Base-by-base conservation (phyloP, 352 stramenopile species). In the Phytophthora kernoviae region DNA sequence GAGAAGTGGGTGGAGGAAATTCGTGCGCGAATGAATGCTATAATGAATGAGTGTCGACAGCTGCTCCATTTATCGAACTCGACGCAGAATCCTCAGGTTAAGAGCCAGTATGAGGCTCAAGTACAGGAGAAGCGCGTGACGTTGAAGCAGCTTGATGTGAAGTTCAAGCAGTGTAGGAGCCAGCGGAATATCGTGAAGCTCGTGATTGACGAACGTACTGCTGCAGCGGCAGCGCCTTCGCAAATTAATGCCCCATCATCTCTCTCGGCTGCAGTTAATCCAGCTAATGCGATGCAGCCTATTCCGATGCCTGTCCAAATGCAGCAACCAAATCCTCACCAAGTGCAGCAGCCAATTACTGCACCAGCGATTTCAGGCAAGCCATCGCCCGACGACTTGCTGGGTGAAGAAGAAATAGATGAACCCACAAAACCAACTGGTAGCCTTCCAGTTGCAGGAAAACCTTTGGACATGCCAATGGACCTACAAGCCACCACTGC, bases 1-100 rank as follows among this genome's bases (percentile, higher is more conserved):
- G 84, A 95, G 53, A 82, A 70, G n/a, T 89, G 82, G 61, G 84
- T 84, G 4, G 84, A 93, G 58, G 77, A 91, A 45, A 84, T 93
- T 30, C 83, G 80, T 34, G 81, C 72, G 18, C 82, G 90, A 46
- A 87, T 95, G 57, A 92, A 93, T 45, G 73, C 77, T 36, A 85
- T 91, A 44, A 84, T 91, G 79, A 91, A 91, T 52, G 87, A 95
- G 55, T 91, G 80, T 34, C 75, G 82, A 1, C 85, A 95, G 58
- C 56, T 93, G 34, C 58, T 95, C 53, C 84, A 95, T 36, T 66
- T 84, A 34, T 79, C 80, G 10, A 91, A 90, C 42, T 87, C 79
- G 41, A 91, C 79, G 5, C 77, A 90, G 66, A 83, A 95, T 54
- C 58, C 70, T 27, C 71, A 58, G 9, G 66, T 81, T 24, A 86